Percentiles rank a stretch among this genome's conserved stretches.
Conservation (phyloP, 2,329 filamentous ascomycete genomes). For the Xylaria sp. region DNA sequence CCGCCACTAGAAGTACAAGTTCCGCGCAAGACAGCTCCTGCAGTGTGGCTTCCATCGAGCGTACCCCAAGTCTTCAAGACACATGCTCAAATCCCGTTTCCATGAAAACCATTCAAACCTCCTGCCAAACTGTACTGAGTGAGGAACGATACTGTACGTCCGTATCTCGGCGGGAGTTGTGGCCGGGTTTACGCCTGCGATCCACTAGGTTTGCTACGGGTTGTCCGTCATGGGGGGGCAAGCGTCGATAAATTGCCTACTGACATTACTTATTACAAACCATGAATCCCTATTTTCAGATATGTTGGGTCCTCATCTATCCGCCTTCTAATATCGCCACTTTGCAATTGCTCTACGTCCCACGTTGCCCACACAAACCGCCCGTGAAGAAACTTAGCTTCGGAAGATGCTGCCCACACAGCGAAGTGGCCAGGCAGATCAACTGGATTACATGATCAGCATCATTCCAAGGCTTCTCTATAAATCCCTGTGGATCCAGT, state of each 20-base stretch:
- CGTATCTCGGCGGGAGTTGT: too few relatives aligned
- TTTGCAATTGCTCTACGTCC: slow-evolving; percentile 47
- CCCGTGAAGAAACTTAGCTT: slow-evolving; percentile 47
- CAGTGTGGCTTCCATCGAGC: too few relatives aligned
- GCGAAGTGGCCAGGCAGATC: slow-evolving; percentile 44
- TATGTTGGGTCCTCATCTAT: slow-evolving; percentile 33
- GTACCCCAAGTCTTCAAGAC: too few relatives aligned
- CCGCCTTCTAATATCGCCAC: slow-evolving; percentile 30
- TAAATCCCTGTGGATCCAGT: background rate
- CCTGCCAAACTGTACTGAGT: too few relatives aligned
- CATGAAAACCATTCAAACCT: too few relatives aligned
- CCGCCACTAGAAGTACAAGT: background rate
- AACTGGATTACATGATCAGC: slow-evolving; percentile 23
- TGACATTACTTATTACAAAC: slow-evolving; percentile 3
- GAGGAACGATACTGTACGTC: too few relatives aligned
- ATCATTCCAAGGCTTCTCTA: background rate
- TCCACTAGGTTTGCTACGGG: too few relatives aligned
- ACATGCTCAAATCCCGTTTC: too few relatives aligned
- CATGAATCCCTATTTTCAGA: slow-evolving; percentile 34
- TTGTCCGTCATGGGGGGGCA: too few relatives aligned
- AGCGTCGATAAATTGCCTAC: too few relatives aligned
- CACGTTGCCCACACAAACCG: slow-evolving; percentile 47
- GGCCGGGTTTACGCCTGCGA: too few relatives aligned
- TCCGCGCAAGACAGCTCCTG: slow-evolving; percentile 12
- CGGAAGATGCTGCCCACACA: slow-evolving; percentile 46